Base-by-base conservation (phyloP, 2,329 filamentous ascomycete genomes). In the Tolypocladium pustulatum region DNA sequence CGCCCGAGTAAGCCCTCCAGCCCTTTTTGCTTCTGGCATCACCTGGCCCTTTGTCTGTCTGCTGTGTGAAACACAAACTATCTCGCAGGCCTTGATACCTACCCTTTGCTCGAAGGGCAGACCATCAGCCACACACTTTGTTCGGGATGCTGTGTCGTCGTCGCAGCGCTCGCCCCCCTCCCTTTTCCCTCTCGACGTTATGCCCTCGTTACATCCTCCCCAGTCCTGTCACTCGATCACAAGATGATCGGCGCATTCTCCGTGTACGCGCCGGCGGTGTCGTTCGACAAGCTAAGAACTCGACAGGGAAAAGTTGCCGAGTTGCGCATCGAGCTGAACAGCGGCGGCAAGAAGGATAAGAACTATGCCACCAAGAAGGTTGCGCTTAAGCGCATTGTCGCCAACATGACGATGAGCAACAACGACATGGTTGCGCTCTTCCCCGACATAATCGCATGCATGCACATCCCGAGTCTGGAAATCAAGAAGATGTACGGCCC, bases 381-480 rank as follows among this genome's bases (percentile, higher is more conserved):
- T 70, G 92, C 94, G 13, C 82, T 99, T 63, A 99, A 99, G 83
- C 97, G 97, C 82, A 97, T 99, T 66, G 94, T 99, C 67, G 94
- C 94, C 72, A 99, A 99, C 73, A 99, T 99, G 94, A 99, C 94
- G 64, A 99, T 99, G 94, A 97, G 93, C 83, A 99, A 99, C 77
- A 99, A 97, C 71, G 94, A 99, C 74, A 99, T 99, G 94, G 89
- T 97, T 58, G 91, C 91, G 43, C 80, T 99, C 57, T 99, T 99
- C 67, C 91, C 93, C 22, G 94, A 99, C 71, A 89, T 99, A 61
- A 90, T 99, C 66, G 86, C 81, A 62, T 97, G 93, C 79, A 99
- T 99, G 94, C 86, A 90, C 66, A 90, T 99, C 62, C 88, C 87
- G 57, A 96, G 89, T 68, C 78, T 99, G 72, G 94, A 99, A 76